Conservation (phyloP, 305 asterid genomes). For the Fraxinus dipetala region DNA sequence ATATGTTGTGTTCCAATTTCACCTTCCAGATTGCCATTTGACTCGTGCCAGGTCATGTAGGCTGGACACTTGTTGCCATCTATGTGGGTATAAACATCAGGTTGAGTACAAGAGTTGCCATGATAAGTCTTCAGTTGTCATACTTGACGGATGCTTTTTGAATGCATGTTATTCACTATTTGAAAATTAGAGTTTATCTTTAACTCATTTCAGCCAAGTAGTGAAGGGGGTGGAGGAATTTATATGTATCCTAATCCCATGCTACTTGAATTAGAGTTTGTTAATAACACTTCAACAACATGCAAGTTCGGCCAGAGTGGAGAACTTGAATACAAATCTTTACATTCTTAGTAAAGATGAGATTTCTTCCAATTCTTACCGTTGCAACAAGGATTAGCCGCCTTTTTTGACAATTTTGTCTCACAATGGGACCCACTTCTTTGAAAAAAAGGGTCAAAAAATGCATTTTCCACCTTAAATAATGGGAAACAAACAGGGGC, state of each 20-base stretch:
- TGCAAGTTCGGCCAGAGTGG: background rate
- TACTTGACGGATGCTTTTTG: background rate
- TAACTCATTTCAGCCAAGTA: background rate
- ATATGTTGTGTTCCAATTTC: background rate
- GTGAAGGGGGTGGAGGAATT: background rate
- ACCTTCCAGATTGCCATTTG: background rate
- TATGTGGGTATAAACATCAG: background rate
- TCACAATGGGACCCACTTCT: too few species aligned
- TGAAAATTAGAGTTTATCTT: background rate
- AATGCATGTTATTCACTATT: background rate
- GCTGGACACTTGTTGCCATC: background rate
- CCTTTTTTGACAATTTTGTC: too few species aligned
- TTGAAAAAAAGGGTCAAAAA: too few species aligned
- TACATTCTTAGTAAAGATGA: background rate
- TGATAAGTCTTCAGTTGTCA: background rate
- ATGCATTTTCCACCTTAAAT: too few species aligned
- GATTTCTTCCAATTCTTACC: background rate
- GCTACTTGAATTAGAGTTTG: background rate
- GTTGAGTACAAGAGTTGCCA: background rate
- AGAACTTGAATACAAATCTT: background rate
- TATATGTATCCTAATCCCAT: background rate
- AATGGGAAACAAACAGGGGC: too few species aligned
- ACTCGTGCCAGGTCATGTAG: background rate
- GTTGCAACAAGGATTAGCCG: too few species aligned
- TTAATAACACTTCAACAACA: background rate